A percentile compares a stretch with the other conserved stretches of the same genome.
phyloP scores from a whole-genome alignment of 1,284 basidiomycete genomes.

The Sutorius eximius region DNA sequence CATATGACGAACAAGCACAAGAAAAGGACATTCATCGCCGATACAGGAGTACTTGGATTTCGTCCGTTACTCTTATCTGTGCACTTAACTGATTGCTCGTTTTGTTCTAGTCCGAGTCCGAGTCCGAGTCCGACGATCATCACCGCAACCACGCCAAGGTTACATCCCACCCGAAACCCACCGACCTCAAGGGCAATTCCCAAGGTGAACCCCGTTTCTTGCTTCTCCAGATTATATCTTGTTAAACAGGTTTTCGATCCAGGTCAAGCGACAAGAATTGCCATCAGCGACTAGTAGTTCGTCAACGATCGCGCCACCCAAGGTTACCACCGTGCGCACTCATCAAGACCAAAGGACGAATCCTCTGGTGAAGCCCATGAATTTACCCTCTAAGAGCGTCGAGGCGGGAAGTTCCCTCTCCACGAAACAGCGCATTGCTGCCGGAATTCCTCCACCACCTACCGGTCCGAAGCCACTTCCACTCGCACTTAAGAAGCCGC shows the following conservation, averaged over 20 bases:
- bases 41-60: conserved; percentile 18
- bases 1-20: conserved; percentile 1
- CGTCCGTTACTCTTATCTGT: background rate
- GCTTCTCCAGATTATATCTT: background rate
- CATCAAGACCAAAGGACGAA: conserved; percentile 33
- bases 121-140: conserved; percentile 10
- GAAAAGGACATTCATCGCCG: conserved; percentile 6
- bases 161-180: conserved; percentile 3
- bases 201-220: conserved; percentile 14
- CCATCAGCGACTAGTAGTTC: background rate
- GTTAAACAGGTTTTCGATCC: conserved; percentile 1
- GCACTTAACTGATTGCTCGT: background rate
- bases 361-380: conserved; percentile 31
- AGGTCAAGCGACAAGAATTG: conserved; percentile 8
- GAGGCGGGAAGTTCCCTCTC: conserved; percentile 40
- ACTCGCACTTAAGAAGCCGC: conserved; percentile 24
- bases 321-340: conserved; percentile 21
- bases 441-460: conserved; percentile 36
- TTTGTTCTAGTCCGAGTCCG: conserved; percentile 19
- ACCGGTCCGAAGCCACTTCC: conserved; percentile 32
- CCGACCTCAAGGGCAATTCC: conserved; percentile 1
- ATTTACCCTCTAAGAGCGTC: conserved; percentile 22
- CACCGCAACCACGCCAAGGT: conserved; percentile 3
- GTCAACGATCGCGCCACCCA: conserved; percentile 16
- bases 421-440: conserved; percentile 50